Percentiles rank a stretch among this genome's conserved stretches.
Evolutionary conservation across 1,284 basidiomycete species (phyloP).

Genomic region (Ceratobasidium sp.): DNA sequence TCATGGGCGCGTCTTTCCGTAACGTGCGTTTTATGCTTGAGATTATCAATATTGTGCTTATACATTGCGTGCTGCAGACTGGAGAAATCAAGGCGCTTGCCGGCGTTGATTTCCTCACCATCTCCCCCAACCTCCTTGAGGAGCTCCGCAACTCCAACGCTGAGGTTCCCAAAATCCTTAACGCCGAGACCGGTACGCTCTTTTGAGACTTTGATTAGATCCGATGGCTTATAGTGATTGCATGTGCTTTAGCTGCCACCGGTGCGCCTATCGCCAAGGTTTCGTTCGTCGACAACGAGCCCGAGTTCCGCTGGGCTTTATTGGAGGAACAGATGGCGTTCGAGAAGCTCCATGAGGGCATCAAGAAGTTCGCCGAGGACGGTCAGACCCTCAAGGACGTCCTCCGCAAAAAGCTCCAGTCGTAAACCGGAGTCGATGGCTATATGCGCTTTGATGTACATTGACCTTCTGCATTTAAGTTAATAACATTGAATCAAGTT

Average conservation of each 20-base stretch:
- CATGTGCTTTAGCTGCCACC: constrained; percentile 62
- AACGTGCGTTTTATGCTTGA: constrained; percentile 70
- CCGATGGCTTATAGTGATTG: background rate
- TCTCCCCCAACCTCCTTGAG: constrained; percentile 91
- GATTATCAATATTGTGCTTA: constrained; percentile 5
- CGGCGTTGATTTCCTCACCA: constrained; percentile 97
- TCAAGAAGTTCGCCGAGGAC: constrained; percentile 97
- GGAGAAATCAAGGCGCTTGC: constrained; percentile 96
- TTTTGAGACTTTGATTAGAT: background rate
- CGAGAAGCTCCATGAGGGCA: constrained; percentile 97
- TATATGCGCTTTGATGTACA: constrained; percentile 34
- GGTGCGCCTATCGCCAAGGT: constrained; percentile 82
- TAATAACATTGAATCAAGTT: constrained; percentile 26
- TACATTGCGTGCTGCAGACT: constrained; percentile 62
- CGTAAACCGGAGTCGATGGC: constrained; percentile 54
- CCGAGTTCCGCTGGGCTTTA: constrained; percentile 95
- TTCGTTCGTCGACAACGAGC: constrained; percentile 90
- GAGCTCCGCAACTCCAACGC: constrained; percentile 88
- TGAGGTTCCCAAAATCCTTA: constrained; percentile 87
- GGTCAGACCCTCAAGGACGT: constrained; percentile 89
- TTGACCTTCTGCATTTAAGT: constrained; percentile 40
- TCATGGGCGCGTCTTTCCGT: constrained; percentile 99
- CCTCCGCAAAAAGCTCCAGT: constrained; percentile 82
- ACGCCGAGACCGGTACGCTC: constrained; percentile 72
- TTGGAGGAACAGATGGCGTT: constrained; percentile 95